A percentile compares a stretch with the other conserved stretches of the same genome.
phyloP scores from a whole-genome alignment of 2,329 filamentous ascomycete species.

The Cladosporium sp. region DNA sequence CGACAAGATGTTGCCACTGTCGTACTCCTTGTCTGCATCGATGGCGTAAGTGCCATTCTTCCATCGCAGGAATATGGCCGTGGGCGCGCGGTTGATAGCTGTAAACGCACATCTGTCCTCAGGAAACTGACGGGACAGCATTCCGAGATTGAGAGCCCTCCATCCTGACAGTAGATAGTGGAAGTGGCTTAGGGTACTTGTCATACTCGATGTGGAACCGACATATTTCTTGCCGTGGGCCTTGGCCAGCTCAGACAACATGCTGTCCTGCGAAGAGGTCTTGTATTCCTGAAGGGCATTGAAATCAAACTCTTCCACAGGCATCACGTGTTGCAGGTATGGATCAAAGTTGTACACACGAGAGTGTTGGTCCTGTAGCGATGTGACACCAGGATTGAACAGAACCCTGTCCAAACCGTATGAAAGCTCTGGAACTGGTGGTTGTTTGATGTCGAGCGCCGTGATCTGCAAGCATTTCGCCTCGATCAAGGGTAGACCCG shows the following conservation, averaged over 20 bases:
- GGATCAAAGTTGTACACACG: slow-evolving; percentile 96
- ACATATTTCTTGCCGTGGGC: slow-evolving; percentile 75
- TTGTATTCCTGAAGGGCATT: slow-evolving; percentile 81
- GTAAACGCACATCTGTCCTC: slow-evolving; percentile 69
- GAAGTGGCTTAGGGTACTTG: slow-evolving; percentile 80
- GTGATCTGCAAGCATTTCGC: slow-evolving; percentile 38
- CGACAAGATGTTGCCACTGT: slow-evolving; percentile 80
- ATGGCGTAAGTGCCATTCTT: slow-evolving; percentile 89
- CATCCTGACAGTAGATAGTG: slow-evolving; percentile 87
- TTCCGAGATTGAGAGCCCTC: slow-evolving; percentile 67
- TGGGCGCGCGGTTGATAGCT: slow-evolving; percentile 67
- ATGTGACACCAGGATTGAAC: slow-evolving; percentile 92
- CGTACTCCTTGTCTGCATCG: slow-evolving; percentile 91
- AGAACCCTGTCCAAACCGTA: slow-evolving; percentile 85
- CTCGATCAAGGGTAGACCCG: slow-evolving; percentile 7
- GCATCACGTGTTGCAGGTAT: slow-evolving; percentile 90
- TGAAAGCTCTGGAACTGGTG: slow-evolving; percentile 62
- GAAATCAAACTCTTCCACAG: slow-evolving; percentile 89
- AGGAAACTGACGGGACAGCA: slow-evolving; percentile 67
- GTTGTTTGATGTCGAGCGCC: slow-evolving; percentile 46
- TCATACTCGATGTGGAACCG: slow-evolving; percentile 97
- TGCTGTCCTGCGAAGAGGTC: slow-evolving; percentile 82
- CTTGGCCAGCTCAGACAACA: slow-evolving; percentile 67
- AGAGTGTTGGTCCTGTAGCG: slow-evolving; percentile 83
- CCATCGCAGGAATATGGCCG: slow-evolving; percentile 78